phyloP scores from a whole-genome alignment of 2,329 filamentous ascomycete species.

The Lachnellula arida region DNA sequence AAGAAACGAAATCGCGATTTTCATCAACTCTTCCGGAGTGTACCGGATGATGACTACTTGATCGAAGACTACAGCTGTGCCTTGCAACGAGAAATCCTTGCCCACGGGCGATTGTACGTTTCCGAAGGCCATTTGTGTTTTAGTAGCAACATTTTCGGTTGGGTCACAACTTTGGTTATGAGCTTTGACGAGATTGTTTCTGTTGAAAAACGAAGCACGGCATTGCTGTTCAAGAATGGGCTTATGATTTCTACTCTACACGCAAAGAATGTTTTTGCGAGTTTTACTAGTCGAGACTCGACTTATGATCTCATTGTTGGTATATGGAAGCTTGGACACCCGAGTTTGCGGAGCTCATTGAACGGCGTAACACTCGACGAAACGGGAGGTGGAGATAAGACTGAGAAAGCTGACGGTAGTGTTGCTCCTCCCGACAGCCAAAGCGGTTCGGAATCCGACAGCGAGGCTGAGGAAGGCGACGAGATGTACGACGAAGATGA shows the following conservation, averaged over 20 bases:
- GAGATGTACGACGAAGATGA: conserved; percentile 78
- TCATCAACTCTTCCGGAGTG: conserved; percentile 88
- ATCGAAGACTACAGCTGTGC: conserved; percentile 99
- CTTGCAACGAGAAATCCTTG: conserved; percentile 88
- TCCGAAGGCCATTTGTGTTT: conserved; percentile 98
- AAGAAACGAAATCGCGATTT: conserved; percentile 97
- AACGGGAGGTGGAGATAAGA: conserved; percentile 79
- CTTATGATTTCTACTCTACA: conserved; percentile 95
- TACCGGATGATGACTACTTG: conserved; percentile 94
- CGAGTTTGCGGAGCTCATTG: conserved; percentile 81
- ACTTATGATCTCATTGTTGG: conserved; percentile 97
- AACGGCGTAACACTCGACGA: conserved; percentile 83
- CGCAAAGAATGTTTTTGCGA: conserved; percentile 92
- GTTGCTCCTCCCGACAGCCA: conserved; percentile 37
- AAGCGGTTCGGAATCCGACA: conserved; percentile 51
- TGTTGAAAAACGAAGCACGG: conserved; percentile 94
- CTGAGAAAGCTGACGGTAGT: conserved; percentile 65
- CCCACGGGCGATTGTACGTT: conserved; percentile 90
- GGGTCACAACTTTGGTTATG: conserved; percentile 96
- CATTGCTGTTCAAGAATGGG: conserved; percentile 92
- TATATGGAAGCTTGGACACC: conserved; percentile 97
- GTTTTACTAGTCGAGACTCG: conserved; percentile 87
- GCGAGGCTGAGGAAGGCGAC: conserved; percentile 57
- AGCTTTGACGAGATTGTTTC: conserved; percentile 97
- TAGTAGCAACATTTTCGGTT: conserved; percentile 97